These are phyloP conservation scores for Malassezia vespertilionis DNA, from an alignment of 1,284 basidiomycete genomes.

Conservation along the genomic window DNA sequence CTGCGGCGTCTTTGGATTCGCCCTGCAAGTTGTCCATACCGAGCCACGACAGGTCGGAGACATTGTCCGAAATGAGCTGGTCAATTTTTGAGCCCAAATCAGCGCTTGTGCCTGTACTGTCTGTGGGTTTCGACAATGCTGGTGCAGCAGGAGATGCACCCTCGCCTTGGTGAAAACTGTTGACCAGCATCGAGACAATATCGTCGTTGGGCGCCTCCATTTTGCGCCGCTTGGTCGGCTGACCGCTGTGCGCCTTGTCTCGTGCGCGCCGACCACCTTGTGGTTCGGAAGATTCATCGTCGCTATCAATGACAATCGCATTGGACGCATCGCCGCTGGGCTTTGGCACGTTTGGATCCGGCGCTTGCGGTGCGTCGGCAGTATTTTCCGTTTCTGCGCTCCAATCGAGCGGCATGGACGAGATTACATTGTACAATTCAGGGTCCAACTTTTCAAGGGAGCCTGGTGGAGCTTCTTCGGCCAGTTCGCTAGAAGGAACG, in stretches of 20 bases:
- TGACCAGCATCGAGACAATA: too few species aligned
- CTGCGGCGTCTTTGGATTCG: neutral
- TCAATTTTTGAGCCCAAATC: too few species aligned
- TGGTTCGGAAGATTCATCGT: slow-evolving; percentile 10
- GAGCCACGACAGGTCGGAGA: slow-evolving; percentile 14
- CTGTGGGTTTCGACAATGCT: too few species aligned
- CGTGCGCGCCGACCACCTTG: neutral
- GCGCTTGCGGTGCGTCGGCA: neutral
- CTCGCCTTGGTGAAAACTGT: too few species aligned
- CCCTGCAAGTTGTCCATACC: slow-evolving; percentile 1
- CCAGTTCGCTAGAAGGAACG: neutral
- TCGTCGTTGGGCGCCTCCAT: too few species aligned
- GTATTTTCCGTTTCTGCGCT: neutral
- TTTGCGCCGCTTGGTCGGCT: slow-evolving; percentile 1
- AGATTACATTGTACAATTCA: slow-evolving; percentile 8
- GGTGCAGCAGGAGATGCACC: too few species aligned
- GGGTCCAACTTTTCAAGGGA: slow-evolving; percentile 3
- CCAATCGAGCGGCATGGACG: slow-evolving; percentile 8
- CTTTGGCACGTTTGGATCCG: neutral
- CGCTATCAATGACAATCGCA: slow-evolving; percentile 10
- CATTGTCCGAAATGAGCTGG: neutral
- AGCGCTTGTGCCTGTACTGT: too few species aligned
- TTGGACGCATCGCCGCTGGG: neutral
- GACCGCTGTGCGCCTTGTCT: neutral
- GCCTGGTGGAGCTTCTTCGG: neutral